phyloP scores from a whole-genome alignment of 2,329 filamentous ascomycete genomes.

The Pseudogymnoascus sp. region DNA sequence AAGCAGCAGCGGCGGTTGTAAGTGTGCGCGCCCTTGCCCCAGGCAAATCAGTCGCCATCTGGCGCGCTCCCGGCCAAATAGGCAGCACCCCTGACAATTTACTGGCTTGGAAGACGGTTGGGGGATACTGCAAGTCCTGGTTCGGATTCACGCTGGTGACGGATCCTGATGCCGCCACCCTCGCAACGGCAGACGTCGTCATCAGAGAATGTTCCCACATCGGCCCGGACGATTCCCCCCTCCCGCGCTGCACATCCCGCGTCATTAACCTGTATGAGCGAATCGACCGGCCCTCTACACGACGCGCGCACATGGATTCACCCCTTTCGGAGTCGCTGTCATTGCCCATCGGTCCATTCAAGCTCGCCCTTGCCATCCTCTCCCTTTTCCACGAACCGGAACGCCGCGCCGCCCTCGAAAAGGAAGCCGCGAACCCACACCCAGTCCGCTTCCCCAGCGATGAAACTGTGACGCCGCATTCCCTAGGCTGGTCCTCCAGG shows the following conservation, averaged over 20 bases:
- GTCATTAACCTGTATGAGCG: constrained; percentile 19
- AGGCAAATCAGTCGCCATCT: constrained; percentile 17
- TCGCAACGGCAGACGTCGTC: constrained; percentile 15
- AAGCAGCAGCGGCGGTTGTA: constrained; percentile 14
- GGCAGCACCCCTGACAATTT: constrained; percentile 10
- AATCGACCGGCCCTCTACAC: constrained; percentile 11
- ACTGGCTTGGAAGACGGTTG: constrained; percentile 20
- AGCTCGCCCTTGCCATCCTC: constrained; percentile 22
- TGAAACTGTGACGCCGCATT: neutral
- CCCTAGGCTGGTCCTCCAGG: neutral
- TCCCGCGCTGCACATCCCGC: constrained; percentile 11
- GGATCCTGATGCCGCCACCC: neutral
- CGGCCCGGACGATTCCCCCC: neutral
- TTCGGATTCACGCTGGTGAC: constrained; percentile 20
- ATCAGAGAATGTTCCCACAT: constrained; percentile 16
- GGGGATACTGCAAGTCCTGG: constrained; percentile 23
- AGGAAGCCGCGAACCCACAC: neutral
- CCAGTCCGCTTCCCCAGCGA: neutral
- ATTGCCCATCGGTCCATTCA: constrained; percentile 22
- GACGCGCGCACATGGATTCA: neutral
- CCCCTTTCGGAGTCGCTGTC: constrained; percentile 12
- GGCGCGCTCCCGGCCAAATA: neutral
- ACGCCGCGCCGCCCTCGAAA: neutral
- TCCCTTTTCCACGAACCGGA: constrained; percentile 13
- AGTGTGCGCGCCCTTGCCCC: constrained; percentile 14